Evolutionary conservation across 148 eudicot genomes (phyloP).

Genomic region (Fallopia convolvulus): DNA sequence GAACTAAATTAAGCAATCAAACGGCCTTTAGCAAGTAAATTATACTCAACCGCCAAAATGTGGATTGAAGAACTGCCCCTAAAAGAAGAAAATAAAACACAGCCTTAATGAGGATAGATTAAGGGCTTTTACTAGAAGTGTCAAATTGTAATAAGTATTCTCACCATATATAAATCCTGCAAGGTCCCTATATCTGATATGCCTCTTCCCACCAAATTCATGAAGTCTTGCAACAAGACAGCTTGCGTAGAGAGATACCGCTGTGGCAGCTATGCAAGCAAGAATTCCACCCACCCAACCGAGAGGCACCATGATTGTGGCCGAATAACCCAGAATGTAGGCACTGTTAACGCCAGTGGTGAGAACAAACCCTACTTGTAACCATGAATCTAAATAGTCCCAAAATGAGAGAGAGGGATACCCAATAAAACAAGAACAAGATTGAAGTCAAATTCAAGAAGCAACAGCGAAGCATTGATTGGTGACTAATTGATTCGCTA

Average conservation of each 20-base stretch:
- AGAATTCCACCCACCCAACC: conserved; percentile 79
- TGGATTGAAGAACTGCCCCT: neutral
- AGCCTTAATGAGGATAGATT: neutral
- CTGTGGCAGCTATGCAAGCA: conserved; percentile 58
- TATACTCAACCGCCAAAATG: neutral
- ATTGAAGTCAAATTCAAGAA: conserved; percentile 14
- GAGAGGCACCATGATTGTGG: conserved; percentile 78
- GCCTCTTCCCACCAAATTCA: conserved; percentile 81
- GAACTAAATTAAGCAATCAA: neutral
- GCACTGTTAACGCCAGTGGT: conserved; percentile 92
- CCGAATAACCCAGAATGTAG: conserved; percentile 79
- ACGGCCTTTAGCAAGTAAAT: neutral
- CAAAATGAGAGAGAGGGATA: no score
- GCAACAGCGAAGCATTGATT: neutral
- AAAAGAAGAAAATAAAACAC: neutral
- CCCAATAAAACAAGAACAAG: neutral
- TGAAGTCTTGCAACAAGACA: conserved; percentile 77
- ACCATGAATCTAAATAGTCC: conserved; percentile 69
- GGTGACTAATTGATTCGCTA: neutral
- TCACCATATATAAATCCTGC: conserved; percentile 81
- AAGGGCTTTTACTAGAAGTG: neutral
- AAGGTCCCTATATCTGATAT: conserved; percentile 84
- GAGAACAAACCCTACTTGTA: conserved; percentile 80
- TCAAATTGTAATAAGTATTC: neutral
- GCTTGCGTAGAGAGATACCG: conserved; percentile 70